Evolutionary conservation across 176 grass and related monocot genomes (phyloP), one percentile per base, ranked within the genome.

Genomic region (Eragrostis nindensis): DNA sequence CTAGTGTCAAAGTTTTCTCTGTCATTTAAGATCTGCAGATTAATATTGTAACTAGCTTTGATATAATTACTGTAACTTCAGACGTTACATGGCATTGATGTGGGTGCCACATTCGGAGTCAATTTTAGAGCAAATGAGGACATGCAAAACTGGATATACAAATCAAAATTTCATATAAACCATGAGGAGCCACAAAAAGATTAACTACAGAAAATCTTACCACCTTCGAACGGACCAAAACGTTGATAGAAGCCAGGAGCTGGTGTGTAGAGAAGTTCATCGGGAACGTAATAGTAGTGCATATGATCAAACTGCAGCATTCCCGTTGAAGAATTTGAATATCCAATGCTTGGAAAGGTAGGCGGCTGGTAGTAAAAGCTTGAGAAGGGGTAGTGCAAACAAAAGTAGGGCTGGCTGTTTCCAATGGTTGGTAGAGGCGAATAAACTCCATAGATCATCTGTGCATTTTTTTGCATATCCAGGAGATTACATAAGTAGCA

Each of bases 291-390:
- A 78, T 79, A 83, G 44, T 73, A 80, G 43, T 87, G 75, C 59
- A 63, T 72, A 25, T 75, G 72, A 73, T 87, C 82, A 56, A 80
- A n/a, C 41, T 88, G 85, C 6, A 82, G 77, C 49, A 82, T 39
- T 48, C 77, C 77, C 68, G 30, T 82, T 64, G 71, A 30, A 73
- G 89, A 84, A 55, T 53, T 82, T 46, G 80, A 54, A 82, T 78
- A 82, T 62, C 71, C 71, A 7, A 78, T 91, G 77, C 43, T 74
- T 46, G 89, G 66, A 78, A 85, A 80, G 67, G 27, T 70, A 48
- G 76, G 65, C 61, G 40, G 73, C 73, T 91, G 89, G 62, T 91
- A 88, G 73, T 87, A 90, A 82, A 74, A 39, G 29, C 68, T 76
- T 53, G 74, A 52, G 30, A 79, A 63, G 53, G 84, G 83, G 25